Percentiles rank a stretch among this genome's conserved stretches.
These are phyloP conservation scores for Protostelium mycophagum DNA, from an alignment of 78 protist genomes.

Conservation along the genomic window DNA sequence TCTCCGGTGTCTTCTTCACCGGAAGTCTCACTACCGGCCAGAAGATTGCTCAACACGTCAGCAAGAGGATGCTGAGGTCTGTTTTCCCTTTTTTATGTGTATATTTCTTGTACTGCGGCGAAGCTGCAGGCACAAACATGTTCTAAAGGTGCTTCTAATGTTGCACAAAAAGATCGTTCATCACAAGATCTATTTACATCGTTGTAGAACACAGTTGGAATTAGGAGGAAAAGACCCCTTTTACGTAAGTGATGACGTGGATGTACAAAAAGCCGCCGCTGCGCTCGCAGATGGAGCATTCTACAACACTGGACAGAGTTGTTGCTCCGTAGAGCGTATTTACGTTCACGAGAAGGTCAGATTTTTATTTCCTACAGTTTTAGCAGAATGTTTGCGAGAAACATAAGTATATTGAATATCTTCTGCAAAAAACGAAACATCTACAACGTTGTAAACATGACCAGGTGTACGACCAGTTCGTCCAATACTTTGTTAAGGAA, in stretches of 20 bases:
- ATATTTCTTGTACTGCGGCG: no score
- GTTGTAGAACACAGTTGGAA: constrained; percentile 23
- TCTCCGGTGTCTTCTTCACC: constrained; percentile 58
- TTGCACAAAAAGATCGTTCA: no score
- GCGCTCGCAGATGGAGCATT: constrained; percentile 61
- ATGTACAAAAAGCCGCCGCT: constrained; percentile 9
- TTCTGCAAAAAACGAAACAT: no score
- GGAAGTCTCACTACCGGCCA: constrained; percentile 36
- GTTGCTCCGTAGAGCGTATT: constrained; percentile 64
- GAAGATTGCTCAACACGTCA: constrained; percentile 23
- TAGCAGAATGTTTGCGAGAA: no score
- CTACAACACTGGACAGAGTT: constrained; percentile 61
- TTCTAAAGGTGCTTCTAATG: no score
- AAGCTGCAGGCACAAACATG: no score
- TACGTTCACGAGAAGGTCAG: constrained; percentile 42
- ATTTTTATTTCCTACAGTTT: no score
- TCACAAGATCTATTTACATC: neutral
- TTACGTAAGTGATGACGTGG: constrained; percentile 42
- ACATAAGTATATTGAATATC: no score
- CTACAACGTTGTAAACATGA: neutral
- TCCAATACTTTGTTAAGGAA: constrained; percentile 13
- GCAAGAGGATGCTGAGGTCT: constrained; percentile 32
- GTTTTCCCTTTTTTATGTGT: no score
- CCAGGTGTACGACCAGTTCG: constrained; percentile 15
- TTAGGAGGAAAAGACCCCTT: constrained; percentile 56